Evolutionary conservation across 441 rosid species (phyloP).

Genomic region (Hura crepitans): DNA sequence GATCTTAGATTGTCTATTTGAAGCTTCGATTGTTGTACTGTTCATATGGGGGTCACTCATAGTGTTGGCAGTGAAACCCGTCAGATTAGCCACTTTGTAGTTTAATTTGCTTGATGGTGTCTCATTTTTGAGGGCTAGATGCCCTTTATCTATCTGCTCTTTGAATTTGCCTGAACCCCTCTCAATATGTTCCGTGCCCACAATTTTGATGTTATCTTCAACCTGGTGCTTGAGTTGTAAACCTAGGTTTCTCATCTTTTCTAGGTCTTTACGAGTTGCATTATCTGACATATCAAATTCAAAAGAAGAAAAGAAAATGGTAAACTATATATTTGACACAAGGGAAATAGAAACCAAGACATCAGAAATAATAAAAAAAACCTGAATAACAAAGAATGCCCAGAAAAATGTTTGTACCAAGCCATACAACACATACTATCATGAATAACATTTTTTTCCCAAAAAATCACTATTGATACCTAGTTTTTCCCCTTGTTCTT

Average conservation of each 20-base stretch:
- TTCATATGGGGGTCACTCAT: constrained; percentile 20
- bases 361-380: constrained; percentile 7
- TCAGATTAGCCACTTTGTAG: constrained; percentile 27
- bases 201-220: constrained; percentile 25
- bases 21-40: constrained; percentile 30
- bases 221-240: constrained; percentile 21
- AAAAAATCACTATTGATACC: constrained; percentile 33
- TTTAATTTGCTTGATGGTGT: constrained; percentile 28
- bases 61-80: constrained; percentile 19
- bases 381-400: constrained; percentile 4
- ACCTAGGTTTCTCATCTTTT: constrained; percentile 33
- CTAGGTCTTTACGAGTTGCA: constrained; percentile 40
- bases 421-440: not conserved
- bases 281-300: constrained; percentile 31
- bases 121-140: constrained; percentile 35
- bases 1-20: constrained; percentile 32
- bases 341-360: not conserved
- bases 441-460: not conserved
- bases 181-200: constrained; percentile 31
- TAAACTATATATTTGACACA: not conserved
- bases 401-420: constrained; percentile 14
- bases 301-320: not conserved
- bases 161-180: constrained; percentile 22
- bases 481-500: constrained; percentile 30
- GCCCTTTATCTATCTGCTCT: constrained; percentile 31